Base-by-base conservation (phyloP, 768 basidiomycete species). In the Kwoniella sp. region DNA sequence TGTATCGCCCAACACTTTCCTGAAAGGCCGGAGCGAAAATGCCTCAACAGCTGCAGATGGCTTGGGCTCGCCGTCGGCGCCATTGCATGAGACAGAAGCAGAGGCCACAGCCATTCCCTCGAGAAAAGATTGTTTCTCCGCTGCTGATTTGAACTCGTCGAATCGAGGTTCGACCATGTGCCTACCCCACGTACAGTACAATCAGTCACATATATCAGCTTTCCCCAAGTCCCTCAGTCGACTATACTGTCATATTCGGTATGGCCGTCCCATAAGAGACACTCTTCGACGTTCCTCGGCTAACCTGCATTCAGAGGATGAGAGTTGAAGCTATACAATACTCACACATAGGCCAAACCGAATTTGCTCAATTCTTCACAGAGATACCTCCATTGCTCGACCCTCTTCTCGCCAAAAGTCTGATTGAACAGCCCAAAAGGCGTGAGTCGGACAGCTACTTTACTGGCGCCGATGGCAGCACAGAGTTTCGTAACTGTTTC, bases 401-500 rank as follows among this genome's bases (percentile, higher is more conserved):
- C 22, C 8, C 76, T 40, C 8, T 73, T 37, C 50, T 66, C 48
- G 0, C 76, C 76, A 2, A 46, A 37, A 15, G 71, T 60, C 55
- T 77, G 66, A 26, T 65, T 65, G 56, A 69, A 69, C 26, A 69
- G 49, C 1, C 68, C 68, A 29, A 60, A 69, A 21, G 68, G 68
- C 13, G 58, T 57, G 40, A 69, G 37, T 22, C 65, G 44, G 37
- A 74, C 55, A 2, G 47, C 72, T 9, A 71, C 53, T 57, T 60
- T 56, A 2, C 33, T 63, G 5, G 69, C 17, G 0, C 72, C 72
- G 24, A 74, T 68, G 4, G 69, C 72, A 13, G 65, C 49, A 22
- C 55, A 58, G 1, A 82, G 72, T 19, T 66, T 78, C 25, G 77
- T 79, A 44, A 79, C 63, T 51, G 79, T 74, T 40, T 80, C 76